These are phyloP conservation scores for Calonectria henricotiae DNA, from an alignment of 2,329 filamentous ascomycete species.

Conservation along the genomic window DNA sequence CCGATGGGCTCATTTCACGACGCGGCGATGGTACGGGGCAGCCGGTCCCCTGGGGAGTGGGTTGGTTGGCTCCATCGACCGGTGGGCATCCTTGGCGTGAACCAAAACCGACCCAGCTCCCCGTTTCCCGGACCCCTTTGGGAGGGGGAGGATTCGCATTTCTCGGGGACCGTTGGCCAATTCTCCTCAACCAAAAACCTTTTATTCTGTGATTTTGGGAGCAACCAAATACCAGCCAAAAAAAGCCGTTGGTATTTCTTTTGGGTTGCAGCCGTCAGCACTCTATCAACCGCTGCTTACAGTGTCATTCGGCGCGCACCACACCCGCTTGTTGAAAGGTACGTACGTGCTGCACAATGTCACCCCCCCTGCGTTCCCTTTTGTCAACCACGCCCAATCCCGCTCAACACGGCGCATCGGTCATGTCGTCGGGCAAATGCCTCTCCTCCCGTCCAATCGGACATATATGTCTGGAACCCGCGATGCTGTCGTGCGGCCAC, in stretches of 20 bases:
- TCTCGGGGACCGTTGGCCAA: neutral
- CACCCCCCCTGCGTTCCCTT: conserved; percentile 1
- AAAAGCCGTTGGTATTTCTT: neutral
- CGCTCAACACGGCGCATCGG: neutral
- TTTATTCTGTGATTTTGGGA: neutral
- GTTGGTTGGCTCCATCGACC: conserved; percentile 6
- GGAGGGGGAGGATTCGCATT: neutral
- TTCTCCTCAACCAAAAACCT: neutral
- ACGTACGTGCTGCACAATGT: conserved; percentile 19
- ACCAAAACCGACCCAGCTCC: conserved; percentile 33
- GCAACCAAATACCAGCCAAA: neutral
- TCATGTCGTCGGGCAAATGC: neutral
- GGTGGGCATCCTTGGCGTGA: conserved; percentile 28
- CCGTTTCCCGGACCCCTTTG: conserved; percentile 19
- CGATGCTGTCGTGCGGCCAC: conserved; percentile 23
- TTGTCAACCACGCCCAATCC: neutral
- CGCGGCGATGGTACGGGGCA: neutral
- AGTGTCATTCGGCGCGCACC: neutral
- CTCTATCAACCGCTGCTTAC: neutral
- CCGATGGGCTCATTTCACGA: conserved; percentile 19
- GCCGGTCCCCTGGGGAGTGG: neutral
- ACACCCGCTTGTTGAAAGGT: conserved; percentile 2
- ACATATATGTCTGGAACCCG: neutral
- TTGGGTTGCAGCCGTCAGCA: conserved; percentile 21
- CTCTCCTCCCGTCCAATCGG: neutral